Base-by-base conservation (phyloP, 1,284 basidiomycete genomes). In the Tranzscheliella williamsii region DNA sequence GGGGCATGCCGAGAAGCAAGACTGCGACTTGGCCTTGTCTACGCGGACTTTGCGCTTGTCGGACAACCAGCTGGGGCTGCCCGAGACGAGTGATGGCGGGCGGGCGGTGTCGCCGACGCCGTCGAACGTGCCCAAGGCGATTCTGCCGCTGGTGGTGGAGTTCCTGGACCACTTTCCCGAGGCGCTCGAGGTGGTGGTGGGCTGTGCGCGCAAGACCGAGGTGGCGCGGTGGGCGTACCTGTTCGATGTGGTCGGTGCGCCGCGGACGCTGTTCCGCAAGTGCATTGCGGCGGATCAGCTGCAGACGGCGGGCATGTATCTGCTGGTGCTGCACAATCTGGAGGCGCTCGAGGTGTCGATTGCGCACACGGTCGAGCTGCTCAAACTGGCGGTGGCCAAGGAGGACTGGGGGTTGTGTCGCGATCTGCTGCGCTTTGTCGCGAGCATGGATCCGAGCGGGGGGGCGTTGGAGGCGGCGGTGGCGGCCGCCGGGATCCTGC, bases 191-290 rank as follows among this genome's bases (percentile, higher is more conserved):
- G 92, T 98, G 4, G 90, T 98, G 2, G 94, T 97, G 7, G 87
- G 89, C 5, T 97, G 94, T 73, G 95, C 95, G 7, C 83, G 95
- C 38, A 99, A 99, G 81, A 98, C 92, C 4, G 95, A 99, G 79
- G 85, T 94, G 70, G 87, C 89, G 5, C 81, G 89, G 36, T 99
- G 95, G 95, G 84, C 83, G 26, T 84, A 87, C 50, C 80, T 99
- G 20, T 99, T 99, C 75, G 86, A 85, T 46, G 83, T 90, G 15
- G 92, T 95, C 4, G 95, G 95, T 2, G 87, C 86, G 64, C 94
- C 95, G 0, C 86, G 90, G 68, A 81, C 83, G 2, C 81, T 98
- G n/a, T 96, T 96, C 73, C 91, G 95, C 81, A 84, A 83, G 29
- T 97, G 93, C 75, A 81, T 98, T 32, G 78, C 81, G 0, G 83